Conservation (phyloP, 306 rosid species). For the Trifolium repens region DNA sequence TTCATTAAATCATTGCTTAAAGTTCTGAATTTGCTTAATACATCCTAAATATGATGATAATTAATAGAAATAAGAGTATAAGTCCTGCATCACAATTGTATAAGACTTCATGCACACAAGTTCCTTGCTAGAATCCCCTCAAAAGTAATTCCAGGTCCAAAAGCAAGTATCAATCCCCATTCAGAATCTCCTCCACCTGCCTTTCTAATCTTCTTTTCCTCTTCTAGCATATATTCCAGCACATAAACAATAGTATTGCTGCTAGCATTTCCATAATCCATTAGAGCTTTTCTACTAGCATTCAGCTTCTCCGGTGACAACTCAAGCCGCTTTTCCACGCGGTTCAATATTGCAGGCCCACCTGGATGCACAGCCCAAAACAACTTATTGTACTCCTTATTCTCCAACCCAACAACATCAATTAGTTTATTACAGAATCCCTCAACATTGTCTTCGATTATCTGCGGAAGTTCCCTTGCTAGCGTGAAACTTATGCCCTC, state of each 20-base stretch:
- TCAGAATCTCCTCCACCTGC: slow-evolving; percentile 51
- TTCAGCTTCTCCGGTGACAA: slow-evolving; percentile 72
- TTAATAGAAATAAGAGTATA: too few species aligned
- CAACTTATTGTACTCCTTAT: slow-evolving; percentile 64
- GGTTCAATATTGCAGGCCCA: slow-evolving; percentile 89
- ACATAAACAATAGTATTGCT: slow-evolving; percentile 88
- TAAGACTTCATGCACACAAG: slow-evolving; percentile 17
- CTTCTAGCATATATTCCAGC: slow-evolving; percentile 84
- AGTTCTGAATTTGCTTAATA: too few species aligned
- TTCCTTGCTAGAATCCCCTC: slow-evolving; percentile 91
- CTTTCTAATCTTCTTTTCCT: slow-evolving; percentile 55
- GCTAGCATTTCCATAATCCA: slow-evolving; percentile 91
- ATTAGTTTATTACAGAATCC: slow-evolving; percentile 73
- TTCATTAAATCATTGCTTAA: too few species aligned
- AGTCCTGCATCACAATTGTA: too few species aligned
- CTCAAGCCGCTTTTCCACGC: slow-evolving; percentile 78
- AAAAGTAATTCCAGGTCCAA: slow-evolving; percentile 92
- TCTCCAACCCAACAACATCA: slow-evolving; percentile 49
- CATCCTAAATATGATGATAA: too few species aligned
- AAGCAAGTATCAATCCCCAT: slow-evolving; percentile 91
- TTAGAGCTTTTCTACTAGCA: slow-evolving; percentile 77
- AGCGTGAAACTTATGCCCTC: slow-evolving; percentile 86
- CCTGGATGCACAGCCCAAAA: slow-evolving; percentile 97
- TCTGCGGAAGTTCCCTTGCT: slow-evolving; percentile 87
- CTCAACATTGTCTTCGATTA: slow-evolving; percentile 79